phyloP scores from a whole-genome alignment of 805 yeast species.

The Yarrowia keelungensis region DNA sequence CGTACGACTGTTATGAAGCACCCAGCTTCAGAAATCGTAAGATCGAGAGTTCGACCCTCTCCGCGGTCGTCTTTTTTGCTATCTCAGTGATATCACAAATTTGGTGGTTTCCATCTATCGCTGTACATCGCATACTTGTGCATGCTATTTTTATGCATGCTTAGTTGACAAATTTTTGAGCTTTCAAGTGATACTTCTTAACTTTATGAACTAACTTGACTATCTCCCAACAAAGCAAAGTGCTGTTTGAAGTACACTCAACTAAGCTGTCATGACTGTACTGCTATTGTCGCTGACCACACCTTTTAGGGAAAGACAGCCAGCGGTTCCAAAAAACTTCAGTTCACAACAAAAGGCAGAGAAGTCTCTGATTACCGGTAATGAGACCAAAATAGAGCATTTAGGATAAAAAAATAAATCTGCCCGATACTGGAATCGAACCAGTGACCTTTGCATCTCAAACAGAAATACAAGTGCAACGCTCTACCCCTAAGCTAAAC shows the following conservation, averaged over 20 bases:
- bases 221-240: too few species aligned
- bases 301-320: too few species aligned
- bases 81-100: background rate
- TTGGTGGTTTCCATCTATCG: too few species aligned
- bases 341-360: background rate
- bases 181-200: too few species aligned
- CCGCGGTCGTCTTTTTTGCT: conserved; percentile 25
- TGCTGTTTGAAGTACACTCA: too few species aligned
- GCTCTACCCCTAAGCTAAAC: conserved; percentile 37
- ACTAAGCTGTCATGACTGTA: too few species aligned
- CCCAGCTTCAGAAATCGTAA: conserved; percentile 9
- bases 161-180: too few species aligned
- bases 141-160: background rate
- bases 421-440: conserved; percentile 37
- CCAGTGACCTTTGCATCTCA: conserved; percentile 37
- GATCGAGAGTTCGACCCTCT: conserved; percentile 36
- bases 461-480: conserved; percentile 32
- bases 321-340: too few species aligned
- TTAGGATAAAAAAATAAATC: background rate
- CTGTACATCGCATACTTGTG: too few species aligned
- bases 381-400: background rate
- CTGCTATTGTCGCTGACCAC: too few species aligned
- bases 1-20: conserved; percentile 28
- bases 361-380: too few species aligned
- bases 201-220: too few species aligned